phyloP scores from a whole-genome alignment of 371 early-diverging fungal genomes.

The Mucor racemosus region DNA sequence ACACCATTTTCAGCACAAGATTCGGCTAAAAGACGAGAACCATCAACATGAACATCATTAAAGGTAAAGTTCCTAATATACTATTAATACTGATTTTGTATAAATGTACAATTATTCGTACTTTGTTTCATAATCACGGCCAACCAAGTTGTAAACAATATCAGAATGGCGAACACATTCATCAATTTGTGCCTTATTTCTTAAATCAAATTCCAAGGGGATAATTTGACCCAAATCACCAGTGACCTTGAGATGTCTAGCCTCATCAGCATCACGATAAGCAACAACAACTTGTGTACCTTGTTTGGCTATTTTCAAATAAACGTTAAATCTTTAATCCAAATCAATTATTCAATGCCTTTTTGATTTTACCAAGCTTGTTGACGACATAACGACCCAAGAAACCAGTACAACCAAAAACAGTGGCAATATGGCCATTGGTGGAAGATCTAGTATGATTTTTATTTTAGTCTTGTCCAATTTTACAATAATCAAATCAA shows the following conservation, averaged over 20 bases:
- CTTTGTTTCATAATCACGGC: conserved; percentile 92
- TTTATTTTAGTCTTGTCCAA: neutral
- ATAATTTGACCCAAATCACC: conserved; percentile 96
- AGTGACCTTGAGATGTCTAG: conserved; percentile 86
- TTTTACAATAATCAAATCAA: neutral
- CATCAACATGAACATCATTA: conserved; percentile 85
- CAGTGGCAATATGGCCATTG: conserved; percentile 90
- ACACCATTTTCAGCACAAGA: conserved; percentile 85
- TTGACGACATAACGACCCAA: conserved; percentile 93
- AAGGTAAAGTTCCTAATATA: conserved; percentile 83
- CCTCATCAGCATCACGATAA: conserved; percentile 88
- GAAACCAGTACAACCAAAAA: conserved; percentile 96
- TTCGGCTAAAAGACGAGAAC: conserved; percentile 83
- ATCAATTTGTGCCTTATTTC: conserved; percentile 81
- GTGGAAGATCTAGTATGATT: conserved; percentile 58
- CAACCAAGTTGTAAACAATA: conserved; percentile 93
- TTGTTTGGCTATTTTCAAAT: conserved; percentile 41
- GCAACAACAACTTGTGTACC: conserved; percentile 94
- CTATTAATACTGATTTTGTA: neutral
- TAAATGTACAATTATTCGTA: conserved; percentile 31
- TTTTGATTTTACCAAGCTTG: conserved; percentile 70
- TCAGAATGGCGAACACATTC: conserved; percentile 93
- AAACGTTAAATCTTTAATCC: neutral
- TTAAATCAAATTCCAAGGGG: conserved; percentile 89
- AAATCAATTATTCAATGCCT: no score